Conservation (phyloP, 2,329 filamentous ascomycete genomes). For the Pezicula radicicola region DNA sequence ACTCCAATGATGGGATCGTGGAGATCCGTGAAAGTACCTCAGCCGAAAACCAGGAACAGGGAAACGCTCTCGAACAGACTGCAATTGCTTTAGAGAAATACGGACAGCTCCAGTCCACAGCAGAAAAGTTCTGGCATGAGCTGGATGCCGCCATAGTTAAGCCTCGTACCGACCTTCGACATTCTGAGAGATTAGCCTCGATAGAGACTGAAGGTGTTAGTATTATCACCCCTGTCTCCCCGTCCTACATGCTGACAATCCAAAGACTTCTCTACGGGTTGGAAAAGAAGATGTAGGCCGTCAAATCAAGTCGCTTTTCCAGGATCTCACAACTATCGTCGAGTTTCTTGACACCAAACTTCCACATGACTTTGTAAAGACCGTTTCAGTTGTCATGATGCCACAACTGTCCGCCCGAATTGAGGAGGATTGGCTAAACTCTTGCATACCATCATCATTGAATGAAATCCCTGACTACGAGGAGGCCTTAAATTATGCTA, state of each 20-base stretch:
- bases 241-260: neutral
- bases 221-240: neutral
- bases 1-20: slow-evolving; percentile 39
- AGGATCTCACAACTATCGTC: slow-evolving; percentile 50
- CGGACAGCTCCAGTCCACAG: neutral
- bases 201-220: neutral
- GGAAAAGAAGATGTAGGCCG: slow-evolving; percentile 37
- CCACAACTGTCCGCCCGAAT: slow-evolving; percentile 65
- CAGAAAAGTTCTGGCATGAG: no score
- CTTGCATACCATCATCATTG: slow-evolving; percentile 72
- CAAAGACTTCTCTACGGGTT: slow-evolving; percentile 41
- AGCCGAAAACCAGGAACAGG: slow-evolving; percentile 6
- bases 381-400: slow-evolving; percentile 69
- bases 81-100: slow-evolving; percentile 29
- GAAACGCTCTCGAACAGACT: neutral
- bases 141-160: no score
- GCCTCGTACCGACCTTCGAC: no score
- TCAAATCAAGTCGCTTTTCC: slow-evolving; percentile 48
- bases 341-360: slow-evolving; percentile 49
- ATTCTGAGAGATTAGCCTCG: neutral
- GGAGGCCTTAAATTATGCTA: slow-evolving; percentile 60
- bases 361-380: slow-evolving; percentile 51
- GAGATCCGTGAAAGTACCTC: neutral
- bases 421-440: slow-evolving; percentile 71
- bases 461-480: slow-evolving; percentile 71